phyloP scores from a whole-genome alignment of 352 stramenopile genomes.

The Phytophthora sp. region DNA sequence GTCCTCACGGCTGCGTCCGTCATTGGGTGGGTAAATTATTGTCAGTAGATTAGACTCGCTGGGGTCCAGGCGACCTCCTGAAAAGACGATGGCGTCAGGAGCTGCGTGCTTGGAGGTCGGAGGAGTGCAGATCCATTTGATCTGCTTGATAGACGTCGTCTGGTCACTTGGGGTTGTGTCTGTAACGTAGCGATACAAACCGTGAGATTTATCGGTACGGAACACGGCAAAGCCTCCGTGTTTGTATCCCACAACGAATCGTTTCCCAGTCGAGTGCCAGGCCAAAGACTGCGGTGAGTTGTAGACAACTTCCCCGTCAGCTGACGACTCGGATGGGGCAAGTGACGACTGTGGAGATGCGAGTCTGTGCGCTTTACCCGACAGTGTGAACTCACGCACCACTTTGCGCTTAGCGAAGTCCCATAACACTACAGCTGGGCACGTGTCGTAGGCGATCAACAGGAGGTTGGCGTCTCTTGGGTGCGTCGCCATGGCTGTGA shows the following conservation, averaged over 20 bases:
- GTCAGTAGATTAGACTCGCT: constrained; percentile 46
- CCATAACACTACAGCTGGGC: constrained; percentile 58
- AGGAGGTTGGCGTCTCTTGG: constrained; percentile 69
- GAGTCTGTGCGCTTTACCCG: constrained; percentile 32
- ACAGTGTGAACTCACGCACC: constrained; percentile 45
- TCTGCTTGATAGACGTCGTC: constrained; percentile 41
- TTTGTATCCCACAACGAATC: constrained; percentile 75
- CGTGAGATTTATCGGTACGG: constrained; percentile 60
- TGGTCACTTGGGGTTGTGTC: background rate
- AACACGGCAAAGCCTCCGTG: constrained; percentile 67
- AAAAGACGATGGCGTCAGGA: constrained; percentile 60
- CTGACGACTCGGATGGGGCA: constrained; percentile 15
- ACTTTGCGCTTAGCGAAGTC: constrained; percentile 75
- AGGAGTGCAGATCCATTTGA: constrained; percentile 71
- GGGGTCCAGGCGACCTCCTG: constrained; percentile 32
- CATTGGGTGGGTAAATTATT: constrained; percentile 47
- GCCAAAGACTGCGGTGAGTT: constrained; percentile 66
- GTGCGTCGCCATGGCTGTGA: constrained; percentile 62
- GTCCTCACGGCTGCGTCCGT: constrained; percentile 51
- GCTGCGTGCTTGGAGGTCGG: constrained; percentile 58
- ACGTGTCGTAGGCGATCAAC: constrained; percentile 67
- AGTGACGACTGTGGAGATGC: constrained; percentile 15
- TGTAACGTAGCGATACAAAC: constrained; percentile 39
- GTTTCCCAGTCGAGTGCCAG: constrained; percentile 83
- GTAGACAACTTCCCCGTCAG: constrained; percentile 13